A percentile compares a stretch with the other conserved stretches of the same genome.
These are phyloP conservation scores for Penicillium sp. DNA, from an alignment of 2,329 filamentous ascomycete genomes.

Conservation along the genomic window DNA sequence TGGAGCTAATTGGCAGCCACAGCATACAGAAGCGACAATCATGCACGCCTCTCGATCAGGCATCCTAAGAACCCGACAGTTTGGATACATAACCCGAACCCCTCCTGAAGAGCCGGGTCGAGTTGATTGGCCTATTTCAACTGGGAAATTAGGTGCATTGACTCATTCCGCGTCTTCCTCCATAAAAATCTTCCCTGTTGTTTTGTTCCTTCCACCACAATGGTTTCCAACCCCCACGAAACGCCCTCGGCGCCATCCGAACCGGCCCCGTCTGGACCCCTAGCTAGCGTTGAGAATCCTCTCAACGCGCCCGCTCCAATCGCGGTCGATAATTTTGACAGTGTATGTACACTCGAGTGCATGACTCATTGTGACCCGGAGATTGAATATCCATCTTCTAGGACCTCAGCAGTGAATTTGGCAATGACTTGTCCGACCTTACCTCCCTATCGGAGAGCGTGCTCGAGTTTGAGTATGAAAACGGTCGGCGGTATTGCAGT, in stretches of 20 bases:
- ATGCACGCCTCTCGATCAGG: too few relatives aligned
- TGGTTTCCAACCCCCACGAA: not conserved
- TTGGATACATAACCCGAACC: not conserved
- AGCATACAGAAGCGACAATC: not conserved
- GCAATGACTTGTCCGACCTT: constrained; percentile 14
- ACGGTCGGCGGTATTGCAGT: constrained; percentile 41
- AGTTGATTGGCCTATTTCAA: not conserved
- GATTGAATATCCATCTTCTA: constrained; percentile 3
- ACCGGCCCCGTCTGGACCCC: constrained; percentile 2
- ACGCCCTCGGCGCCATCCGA: not conserved
- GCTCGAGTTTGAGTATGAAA: constrained; percentile 39
- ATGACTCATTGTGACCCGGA: not conserved
- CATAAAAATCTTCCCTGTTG: not conserved
- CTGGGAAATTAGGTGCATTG: not conserved
- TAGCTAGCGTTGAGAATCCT: constrained; percentile 1
- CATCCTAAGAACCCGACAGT: too few relatives aligned
- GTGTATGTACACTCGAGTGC: constrained; percentile 9
- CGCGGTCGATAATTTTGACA: constrained; percentile 14
- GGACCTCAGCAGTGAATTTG: constrained; percentile 14
- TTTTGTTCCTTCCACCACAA: not conserved
- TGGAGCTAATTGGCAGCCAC: too few relatives aligned
- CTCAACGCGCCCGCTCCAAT: constrained; percentile 13
- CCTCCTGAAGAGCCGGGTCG: not conserved
- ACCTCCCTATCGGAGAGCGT: constrained; percentile 29
- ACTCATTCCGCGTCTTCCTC: not conserved